These are phyloP conservation scores for Taphrina confusa DNA, from an alignment of 1,139 yeast species.

Conservation along the genomic window DNA sequence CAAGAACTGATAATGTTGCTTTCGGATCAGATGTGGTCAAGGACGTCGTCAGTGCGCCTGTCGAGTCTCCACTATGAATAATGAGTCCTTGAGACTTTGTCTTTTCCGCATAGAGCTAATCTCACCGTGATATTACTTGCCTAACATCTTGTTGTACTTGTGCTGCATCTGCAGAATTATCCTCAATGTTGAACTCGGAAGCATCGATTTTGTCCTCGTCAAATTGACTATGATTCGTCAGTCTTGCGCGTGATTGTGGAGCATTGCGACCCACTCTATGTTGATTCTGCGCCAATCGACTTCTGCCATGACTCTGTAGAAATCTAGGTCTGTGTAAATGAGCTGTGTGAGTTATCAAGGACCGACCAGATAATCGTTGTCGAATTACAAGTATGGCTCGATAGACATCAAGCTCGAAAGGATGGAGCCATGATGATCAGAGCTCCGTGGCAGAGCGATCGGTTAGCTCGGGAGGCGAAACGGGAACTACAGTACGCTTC, in stretches of 20 bases:
- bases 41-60: constrained; percentile 18
- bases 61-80: constrained; percentile 21
- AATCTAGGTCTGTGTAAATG: no score
- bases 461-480: neutral
- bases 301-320: constrained; percentile 16
- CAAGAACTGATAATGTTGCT: constrained; percentile 59
- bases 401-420: neutral
- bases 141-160: constrained; percentile 31
- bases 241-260: no score
- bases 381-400: no score
- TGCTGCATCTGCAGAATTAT: constrained; percentile 12
- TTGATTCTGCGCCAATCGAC: constrained; percentile 33
- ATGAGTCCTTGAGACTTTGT: neutral
- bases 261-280: constrained; percentile 27
- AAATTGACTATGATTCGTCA: constrained; percentile 27
- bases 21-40: constrained; percentile 24
- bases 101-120: no score
- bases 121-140: constrained; percentile 26
- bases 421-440: constrained; percentile 5
- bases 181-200: constrained; percentile 3
- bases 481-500: no score
- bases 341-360: no score
- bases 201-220: constrained; percentile 33
- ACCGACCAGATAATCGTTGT: no score
- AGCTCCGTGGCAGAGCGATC: constrained; percentile 2